Base-by-base conservation (phyloP, 306 rosid genomes). In the Cajanus cajan region DNA sequence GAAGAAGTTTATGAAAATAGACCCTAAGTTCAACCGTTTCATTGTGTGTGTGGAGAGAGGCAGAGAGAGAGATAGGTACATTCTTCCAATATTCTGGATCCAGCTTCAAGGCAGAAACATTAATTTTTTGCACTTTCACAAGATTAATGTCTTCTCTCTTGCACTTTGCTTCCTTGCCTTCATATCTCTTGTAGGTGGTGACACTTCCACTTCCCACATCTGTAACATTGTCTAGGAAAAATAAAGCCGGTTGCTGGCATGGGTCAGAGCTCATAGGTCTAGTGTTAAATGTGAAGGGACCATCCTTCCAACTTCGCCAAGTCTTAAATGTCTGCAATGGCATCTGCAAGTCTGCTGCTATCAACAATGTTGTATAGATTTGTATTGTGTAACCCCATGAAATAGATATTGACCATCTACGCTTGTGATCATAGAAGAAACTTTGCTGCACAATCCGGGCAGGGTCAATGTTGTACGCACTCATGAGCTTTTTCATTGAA, bases 301-400 rank as follows among this genome's bases (percentile, higher is more conserved):
- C 98, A 21, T 78, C n/a, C 0, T 80, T 85, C 85, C 37, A 79
- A 80, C 82, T 93, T 78, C 99, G 54, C 99, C 99, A 96, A 5
- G 99, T 96, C 85, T 51, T 78, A 65, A 96, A 91, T 31, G 97
- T 96, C 87, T 14, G 90, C 76, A 90, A 45, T 34, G 99, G 98
- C 61, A 40, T 82, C 86, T 85, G 86, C 84, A 96, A 80, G 22
- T 87, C 90, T 18, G 71, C 73, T 57, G 96, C 81, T 1, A 87
- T 43, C 77, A 89, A 74, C 87, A 91, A 14, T n/a, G 80, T 78
- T 19, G 86, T 73, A 74, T 89, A 89, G 48, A 96, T 71, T 89
- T 91, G 99, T 59, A 96, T 44, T 5, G 96, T 82, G 86, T 93
- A 93, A 31, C 99, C 99, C 99, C 99, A 93, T 1, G 99, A 80